Evolutionary conservation across 352 stramenopile species (phyloP).

Genomic region (Globisporangium acanthophoron): DNA sequence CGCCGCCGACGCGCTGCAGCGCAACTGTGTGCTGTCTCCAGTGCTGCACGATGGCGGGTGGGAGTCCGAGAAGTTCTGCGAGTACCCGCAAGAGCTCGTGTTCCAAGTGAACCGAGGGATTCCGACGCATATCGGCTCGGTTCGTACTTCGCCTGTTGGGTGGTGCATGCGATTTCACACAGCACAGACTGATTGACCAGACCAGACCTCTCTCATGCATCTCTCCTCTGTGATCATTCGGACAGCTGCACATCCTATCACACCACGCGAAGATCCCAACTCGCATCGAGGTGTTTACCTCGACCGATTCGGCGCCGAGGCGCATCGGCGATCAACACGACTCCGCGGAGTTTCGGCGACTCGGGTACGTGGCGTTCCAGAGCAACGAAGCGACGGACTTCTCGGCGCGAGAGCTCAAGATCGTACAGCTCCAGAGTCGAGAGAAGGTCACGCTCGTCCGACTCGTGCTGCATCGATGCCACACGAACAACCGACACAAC

Average conservation of each 20-base stretch:
- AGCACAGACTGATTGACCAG: not conserved
- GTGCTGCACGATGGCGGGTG: slow-evolving; percentile 17
- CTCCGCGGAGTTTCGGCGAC: slow-evolving; percentile 20
- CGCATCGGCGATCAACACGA: not conserved
- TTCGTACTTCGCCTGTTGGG: slow-evolving; percentile 5
- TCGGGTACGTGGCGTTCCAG: slow-evolving; percentile 39
- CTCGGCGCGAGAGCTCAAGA: slow-evolving; percentile 43
- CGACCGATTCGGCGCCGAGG: not conserved
- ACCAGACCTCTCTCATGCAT: too few species aligned
- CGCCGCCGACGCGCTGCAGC: not conserved
- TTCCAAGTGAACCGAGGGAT: slow-evolving; percentile 32
- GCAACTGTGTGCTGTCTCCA: not conserved
- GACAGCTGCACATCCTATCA: slow-evolving; percentile 24
- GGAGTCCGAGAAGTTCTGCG: slow-evolving; percentile 54
- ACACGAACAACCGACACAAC: slow-evolving; percentile 36
- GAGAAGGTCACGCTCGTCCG: slow-evolving; percentile 27
- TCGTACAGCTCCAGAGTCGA: slow-evolving; percentile 20
- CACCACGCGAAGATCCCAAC: slow-evolving; percentile 39
- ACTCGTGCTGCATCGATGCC: slow-evolving; percentile 38
- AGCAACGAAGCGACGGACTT: slow-evolving; percentile 19
- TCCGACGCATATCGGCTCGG: slow-evolving; percentile 12
- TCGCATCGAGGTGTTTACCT: slow-evolving; percentile 44
- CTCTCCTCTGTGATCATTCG: not conserved
- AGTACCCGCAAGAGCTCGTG: slow-evolving; percentile 53
- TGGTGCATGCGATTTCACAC: slow-evolving; percentile 4